Evolutionary conservation across 2,329 filamentous ascomycete species (phyloP), one percentile per base, ranked within the genome.

Genomic region (Xylariales sp.): DNA sequence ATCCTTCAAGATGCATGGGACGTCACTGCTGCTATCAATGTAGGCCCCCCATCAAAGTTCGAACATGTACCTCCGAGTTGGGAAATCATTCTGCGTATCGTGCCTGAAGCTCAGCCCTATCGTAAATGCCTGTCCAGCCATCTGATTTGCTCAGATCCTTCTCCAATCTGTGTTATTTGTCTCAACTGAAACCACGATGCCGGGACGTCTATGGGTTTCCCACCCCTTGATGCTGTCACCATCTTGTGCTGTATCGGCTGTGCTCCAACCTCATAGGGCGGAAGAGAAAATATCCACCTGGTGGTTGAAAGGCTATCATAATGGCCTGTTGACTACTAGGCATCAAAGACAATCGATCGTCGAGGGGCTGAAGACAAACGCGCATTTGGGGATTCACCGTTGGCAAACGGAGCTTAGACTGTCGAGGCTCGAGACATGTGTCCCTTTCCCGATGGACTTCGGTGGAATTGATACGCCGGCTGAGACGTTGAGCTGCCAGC

Each of bases 391-490:
- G n/a, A n/a, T n/a, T n/a, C n/a, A n/a, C n/a, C n/a, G n/a, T n/a
- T n/a, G n/a, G n/a, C n/a, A n/a, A n/a, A n/a, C n/a, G n/a, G n/a
- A n/a, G n/a, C n/a, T n/a, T n/a, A n/a, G n/a, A n/a, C n/a, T n/a
- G n/a, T n/a, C n/a, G n/a, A n/a, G n/a, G n/a, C n/a, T n/a, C n/a
- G 35, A 21, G 20, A 15, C n/a, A 38, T 38, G 35, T 8, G 16
- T 10, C 35, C 35, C 28, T 24, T 18, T 38, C 35, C 14, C 22
- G 20, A 18, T 22, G n/a, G 7, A 38, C 9, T 16, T 38, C 35
- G 35, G 35, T 14, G 22, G 21, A 38, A 38, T 25, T n/a, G 35
- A 38, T 38, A 38, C 19, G 28, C 35, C 35, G 35, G 24, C 31
- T 33, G n/a, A 12, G n/a, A n/a, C n/a, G n/a, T n/a, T n/a, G n/a